phyloP scores from a whole-genome alignment of 2,329 filamentous ascomycete genomes.

The Trichophaea hybrida region DNA sequence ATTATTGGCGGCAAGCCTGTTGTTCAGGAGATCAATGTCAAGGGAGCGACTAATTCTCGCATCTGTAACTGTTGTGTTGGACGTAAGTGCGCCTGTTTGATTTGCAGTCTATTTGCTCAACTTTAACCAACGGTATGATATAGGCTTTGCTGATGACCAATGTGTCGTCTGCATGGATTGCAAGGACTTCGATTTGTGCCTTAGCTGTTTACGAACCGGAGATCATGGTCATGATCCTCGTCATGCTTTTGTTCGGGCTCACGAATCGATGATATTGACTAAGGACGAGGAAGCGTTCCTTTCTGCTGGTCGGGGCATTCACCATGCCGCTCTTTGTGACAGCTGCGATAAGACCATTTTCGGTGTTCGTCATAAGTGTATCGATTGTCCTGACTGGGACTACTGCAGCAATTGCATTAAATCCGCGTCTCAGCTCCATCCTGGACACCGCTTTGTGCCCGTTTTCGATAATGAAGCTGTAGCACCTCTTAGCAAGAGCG shows the following conservation, averaged over 20 bases:
- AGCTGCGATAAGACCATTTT: constrained; percentile 78
- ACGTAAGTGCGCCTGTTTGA: constrained; percentile 9
- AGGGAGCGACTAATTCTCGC: constrained; percentile 34
- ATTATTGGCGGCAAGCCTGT: constrained; percentile 42
- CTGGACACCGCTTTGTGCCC: constrained; percentile 73
- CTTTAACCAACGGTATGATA: constrained; percentile 20
- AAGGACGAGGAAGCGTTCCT: constrained; percentile 52
- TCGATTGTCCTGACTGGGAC: constrained; percentile 95
- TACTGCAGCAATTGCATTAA: constrained; percentile 69
- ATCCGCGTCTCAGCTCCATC: constrained; percentile 52
- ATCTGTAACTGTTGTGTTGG: constrained; percentile 55
- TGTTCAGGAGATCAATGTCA: not conserved
- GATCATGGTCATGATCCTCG: constrained; percentile 82
- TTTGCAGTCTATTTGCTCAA: not conserved
- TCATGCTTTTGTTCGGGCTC: constrained; percentile 61
- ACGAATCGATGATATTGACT: constrained; percentile 47
- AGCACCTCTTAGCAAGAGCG: constrained; percentile 16
- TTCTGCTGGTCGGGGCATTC: constrained; percentile 61
- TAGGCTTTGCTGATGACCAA: constrained; percentile 51
- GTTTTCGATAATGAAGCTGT: constrained; percentile 56
- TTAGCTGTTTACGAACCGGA: constrained; percentile 59
- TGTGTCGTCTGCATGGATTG: constrained; percentile 78
- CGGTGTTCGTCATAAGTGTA: constrained; percentile 89
- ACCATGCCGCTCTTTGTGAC: constrained; percentile 85
- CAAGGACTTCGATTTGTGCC: constrained; percentile 85